These are phyloP conservation scores for Ensete glaucum DNA, from an alignment of 176 grass and related monocot genomes.

Conservation along the genomic window DNA sequence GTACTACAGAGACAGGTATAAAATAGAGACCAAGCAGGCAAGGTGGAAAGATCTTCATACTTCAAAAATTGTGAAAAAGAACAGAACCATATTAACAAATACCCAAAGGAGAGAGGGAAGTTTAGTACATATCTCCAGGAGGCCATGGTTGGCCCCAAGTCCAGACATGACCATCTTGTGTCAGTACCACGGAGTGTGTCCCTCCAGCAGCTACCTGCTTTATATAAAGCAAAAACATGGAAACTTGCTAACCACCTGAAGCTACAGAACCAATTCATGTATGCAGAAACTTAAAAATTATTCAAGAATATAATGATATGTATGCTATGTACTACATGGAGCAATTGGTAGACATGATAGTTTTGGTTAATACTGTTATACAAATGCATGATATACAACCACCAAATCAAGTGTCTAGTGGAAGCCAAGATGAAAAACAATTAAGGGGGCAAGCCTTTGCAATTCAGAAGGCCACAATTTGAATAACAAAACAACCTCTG, in stretches of 20 bases:
- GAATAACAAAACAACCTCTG: too few relatives aligned
- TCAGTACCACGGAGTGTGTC: slow-evolving; percentile 88
- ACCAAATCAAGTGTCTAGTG: too few relatives aligned
- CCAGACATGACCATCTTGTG: slow-evolving; percentile 90
- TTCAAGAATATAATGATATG: background rate
- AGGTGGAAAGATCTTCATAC: background rate
- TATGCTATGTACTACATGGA: too few relatives aligned
- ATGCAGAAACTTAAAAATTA: background rate
- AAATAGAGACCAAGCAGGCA: background rate
- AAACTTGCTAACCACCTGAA: background rate
- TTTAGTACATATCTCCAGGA: slow-evolving; percentile 82
- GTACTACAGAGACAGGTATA: slow-evolving; percentile 33
- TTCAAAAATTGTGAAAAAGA: background rate
- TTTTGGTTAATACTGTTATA: too few relatives aligned
- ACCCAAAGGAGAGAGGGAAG: slow-evolving; percentile 7
- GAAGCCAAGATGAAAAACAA: too few relatives aligned
- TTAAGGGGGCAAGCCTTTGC: too few relatives aligned
- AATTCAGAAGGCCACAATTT: too few relatives aligned
- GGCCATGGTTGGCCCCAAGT: slow-evolving; percentile 99
- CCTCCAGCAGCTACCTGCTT: slow-evolving; percentile 92
- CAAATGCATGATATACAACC: too few relatives aligned
- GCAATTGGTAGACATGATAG: too few relatives aligned
- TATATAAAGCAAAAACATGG: slow-evolving; percentile 11
- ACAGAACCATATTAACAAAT: slow-evolving; percentile 15
- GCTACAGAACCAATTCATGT: background rate